Conservation (phyloP, 805 yeast species). For the Pichia scutulata region DNA sequence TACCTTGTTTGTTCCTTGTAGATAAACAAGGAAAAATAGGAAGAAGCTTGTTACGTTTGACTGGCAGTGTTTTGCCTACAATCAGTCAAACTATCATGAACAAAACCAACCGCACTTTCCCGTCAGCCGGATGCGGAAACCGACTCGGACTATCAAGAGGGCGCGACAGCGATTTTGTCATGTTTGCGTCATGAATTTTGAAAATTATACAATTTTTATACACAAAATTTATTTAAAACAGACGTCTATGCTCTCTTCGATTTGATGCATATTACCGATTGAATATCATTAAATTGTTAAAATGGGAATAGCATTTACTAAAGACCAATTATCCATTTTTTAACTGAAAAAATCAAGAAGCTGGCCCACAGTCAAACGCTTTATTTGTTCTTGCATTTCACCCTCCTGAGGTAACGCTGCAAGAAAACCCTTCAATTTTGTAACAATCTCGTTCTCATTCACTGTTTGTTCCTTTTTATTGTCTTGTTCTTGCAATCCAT, state of each 20-base stretch:
- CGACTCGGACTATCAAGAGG: not conserved
- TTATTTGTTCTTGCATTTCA: not conserved
- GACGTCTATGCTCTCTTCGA: too few species aligned
- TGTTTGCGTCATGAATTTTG: not conserved
- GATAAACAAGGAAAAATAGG: too few species aligned
- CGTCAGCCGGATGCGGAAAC: not conserved
- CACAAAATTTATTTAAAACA: not conserved
- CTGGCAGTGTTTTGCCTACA: too few species aligned
- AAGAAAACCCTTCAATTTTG: not conserved
- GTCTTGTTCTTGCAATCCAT: not conserved
- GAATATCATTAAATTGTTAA: too few species aligned
- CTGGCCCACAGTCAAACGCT: not conserved
- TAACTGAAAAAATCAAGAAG: not conserved
- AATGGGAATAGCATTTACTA: too few species aligned
- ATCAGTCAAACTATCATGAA: not conserved
- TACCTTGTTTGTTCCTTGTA: not conserved
- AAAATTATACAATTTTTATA: not conserved
- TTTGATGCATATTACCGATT: too few species aligned
- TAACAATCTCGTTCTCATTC: not conserved
- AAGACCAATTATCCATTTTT: too few species aligned
- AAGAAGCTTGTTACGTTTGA: not conserved
- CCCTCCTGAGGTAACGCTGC: slow-evolving; percentile 3
- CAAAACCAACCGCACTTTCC: not conserved
- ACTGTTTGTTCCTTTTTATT: not conserved
- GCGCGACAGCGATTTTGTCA: not conserved